Base-by-base conservation (phyloP, 1,284 basidiomycete genomes). In the Hymenochaete sp. region DNA sequence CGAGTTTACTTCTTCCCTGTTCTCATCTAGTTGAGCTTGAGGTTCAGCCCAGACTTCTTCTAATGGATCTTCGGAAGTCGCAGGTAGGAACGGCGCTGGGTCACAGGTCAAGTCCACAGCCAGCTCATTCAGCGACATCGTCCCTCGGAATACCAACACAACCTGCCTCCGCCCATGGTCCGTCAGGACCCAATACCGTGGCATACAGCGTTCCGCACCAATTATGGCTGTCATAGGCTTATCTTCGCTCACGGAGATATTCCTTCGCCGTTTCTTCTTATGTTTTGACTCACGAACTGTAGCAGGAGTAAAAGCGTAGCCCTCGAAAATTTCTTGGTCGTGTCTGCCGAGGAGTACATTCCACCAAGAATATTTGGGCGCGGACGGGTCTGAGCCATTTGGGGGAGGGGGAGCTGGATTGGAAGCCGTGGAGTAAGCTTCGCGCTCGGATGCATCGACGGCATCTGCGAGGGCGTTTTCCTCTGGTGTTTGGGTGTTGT, bases 91-190 rank as follows among this genome's bases (percentile, higher is more conserved):
- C 8, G 74, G 68, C 36, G 75, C 77, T 0, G 79, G 73, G 47
- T 86, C 80, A 59, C 84, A 87, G 1, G 84, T 85, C 36, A 87
- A 67, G 59, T 88, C 84, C 5, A 82, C 83, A n/a, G 84, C 84
- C 10, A 88, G 72, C 60, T 88, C 84, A 54, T 88, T 88, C 29
- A 88, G 64, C 8, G 80, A 82, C 80, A 87, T 83, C 1, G 84
- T 88, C n/a, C 83, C 44, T 10, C 36, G 28, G 28, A 42, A 43
- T 2, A 88, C 81, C 29, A 88, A 71, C 2, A 88, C 81, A 38
- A 88, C 72, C 58, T 88, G 79, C 8, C 64, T 65, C 32, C 85
- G 68, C 26, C 69, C 70, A 57, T 88, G 80, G 57, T 88, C 84
- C 0, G 82, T 83, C 25, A 88, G 67, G 1, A 88, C 79, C 83